These are phyloP conservation scores for Clarireedia homoeocarpa DNA, from an alignment of 2,329 filamentous ascomycete species.

Conservation along the genomic window DNA sequence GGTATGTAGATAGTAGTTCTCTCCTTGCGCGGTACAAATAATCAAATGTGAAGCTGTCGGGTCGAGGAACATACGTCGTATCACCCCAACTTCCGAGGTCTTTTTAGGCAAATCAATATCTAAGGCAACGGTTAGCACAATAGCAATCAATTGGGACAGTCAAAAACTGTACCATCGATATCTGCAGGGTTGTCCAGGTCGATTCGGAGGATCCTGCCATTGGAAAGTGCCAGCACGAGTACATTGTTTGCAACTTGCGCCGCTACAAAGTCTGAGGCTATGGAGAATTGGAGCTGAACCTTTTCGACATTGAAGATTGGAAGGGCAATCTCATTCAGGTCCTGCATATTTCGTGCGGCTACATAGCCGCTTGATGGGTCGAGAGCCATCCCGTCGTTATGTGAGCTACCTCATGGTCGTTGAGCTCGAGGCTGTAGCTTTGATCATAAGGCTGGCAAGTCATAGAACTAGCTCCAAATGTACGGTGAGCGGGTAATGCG, in stretches of 20 bases:
- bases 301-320: slow-evolving; percentile 93
- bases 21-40: slow-evolving; percentile 81
- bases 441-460: slow-evolving; percentile 18
- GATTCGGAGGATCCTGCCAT: slow-evolving; percentile 86
- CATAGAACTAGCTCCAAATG: slow-evolving; percentile 8
- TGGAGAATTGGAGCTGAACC: slow-evolving; percentile 88
- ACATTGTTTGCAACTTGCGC: slow-evolving; percentile 98
- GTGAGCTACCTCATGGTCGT: slow-evolving; percentile 25
- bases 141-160: not conserved
- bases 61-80: slow-evolving; percentile 93
- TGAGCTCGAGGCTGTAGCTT: slow-evolving; percentile 22
- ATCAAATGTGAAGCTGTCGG: slow-evolving; percentile 92
- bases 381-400: slow-evolving; percentile 52
- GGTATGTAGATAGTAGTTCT: slow-evolving; percentile 97
- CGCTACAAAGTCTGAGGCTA: slow-evolving; percentile 91
- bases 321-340: slow-evolving; percentile 52
- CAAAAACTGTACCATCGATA: slow-evolving; percentile 62
- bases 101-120: slow-evolving; percentile 97
- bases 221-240: slow-evolving; percentile 83
- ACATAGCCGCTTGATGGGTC: slow-evolving; percentile 65
- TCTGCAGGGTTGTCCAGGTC: slow-evolving; percentile 90
- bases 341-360: slow-evolving; percentile 52
- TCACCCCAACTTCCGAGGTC: slow-evolving; percentile 81
- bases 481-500: not conserved
- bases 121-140: slow-evolving; percentile 31